Conservation (phyloP, 2,329 filamentous ascomycete species). For the Bipolaris bicolor region DNA sequence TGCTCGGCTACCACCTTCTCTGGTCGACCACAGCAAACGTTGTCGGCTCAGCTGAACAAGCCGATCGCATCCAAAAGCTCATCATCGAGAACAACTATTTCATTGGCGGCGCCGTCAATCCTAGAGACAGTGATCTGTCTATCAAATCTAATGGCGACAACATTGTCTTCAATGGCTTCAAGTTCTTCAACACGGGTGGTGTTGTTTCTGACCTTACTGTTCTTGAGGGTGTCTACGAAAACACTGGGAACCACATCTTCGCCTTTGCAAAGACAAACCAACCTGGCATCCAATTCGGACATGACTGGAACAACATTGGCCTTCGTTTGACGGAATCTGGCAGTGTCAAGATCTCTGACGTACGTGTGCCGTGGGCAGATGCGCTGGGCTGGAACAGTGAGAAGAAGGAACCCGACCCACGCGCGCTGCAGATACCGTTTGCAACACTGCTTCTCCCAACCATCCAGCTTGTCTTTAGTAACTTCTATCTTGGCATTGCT, state of each 20-base stretch:
- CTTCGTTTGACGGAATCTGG: slow-evolving; percentile 69
- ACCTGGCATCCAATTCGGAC: slow-evolving; percentile 61
- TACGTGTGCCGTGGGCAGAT: slow-evolving; percentile 64
- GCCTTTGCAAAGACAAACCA: slow-evolving; percentile 65
- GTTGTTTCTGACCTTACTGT: slow-evolving; percentile 70
- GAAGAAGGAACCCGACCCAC: slow-evolving; percentile 59
- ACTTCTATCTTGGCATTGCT: slow-evolving; percentile 70
- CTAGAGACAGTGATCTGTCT: slow-evolving; percentile 65
- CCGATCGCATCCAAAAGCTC: slow-evolving; percentile 61
- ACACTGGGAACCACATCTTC: slow-evolving; percentile 67
- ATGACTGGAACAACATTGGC: slow-evolving; percentile 71
- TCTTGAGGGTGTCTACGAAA: slow-evolving; percentile 66
- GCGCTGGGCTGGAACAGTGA: slow-evolving; percentile 65
- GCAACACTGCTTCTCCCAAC: slow-evolving; percentile 65
- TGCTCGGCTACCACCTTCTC: slow-evolving; percentile 68
- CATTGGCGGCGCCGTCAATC: slow-evolving; percentile 69
- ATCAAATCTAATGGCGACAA: slow-evolving; percentile 62
- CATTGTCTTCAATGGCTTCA: slow-evolving; percentile 66
- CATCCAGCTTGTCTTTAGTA: slow-evolving; percentile 70
- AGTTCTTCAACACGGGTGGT: slow-evolving; percentile 72
- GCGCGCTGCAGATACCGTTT: slow-evolving; percentile 61
- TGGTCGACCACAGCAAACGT: slow-evolving; percentile 68
- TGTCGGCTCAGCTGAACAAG: slow-evolving; percentile 66
- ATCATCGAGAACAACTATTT: slow-evolving; percentile 71
- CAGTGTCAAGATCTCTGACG: slow-evolving; percentile 64